Evolutionary conservation across 257 asterid genomes (phyloP).

Genomic region (Thymus mandschuricus): DNA sequence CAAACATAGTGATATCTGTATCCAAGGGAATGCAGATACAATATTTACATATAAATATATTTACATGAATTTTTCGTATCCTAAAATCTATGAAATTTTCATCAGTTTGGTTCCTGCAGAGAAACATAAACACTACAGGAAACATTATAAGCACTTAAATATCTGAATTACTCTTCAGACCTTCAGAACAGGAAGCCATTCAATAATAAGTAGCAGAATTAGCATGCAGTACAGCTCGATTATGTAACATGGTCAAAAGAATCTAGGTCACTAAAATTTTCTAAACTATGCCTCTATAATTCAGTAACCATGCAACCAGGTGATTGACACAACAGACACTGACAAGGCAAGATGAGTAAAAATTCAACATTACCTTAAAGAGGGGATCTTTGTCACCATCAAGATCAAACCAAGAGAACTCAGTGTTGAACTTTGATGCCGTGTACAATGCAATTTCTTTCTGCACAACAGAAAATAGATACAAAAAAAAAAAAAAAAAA

Average conservation of each 20-base stretch:
- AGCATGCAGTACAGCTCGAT: neutral
- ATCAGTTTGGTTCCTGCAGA: neutral
- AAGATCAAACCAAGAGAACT: slow-evolving; percentile 96
- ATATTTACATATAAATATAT: neutral
- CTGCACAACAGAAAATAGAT: slow-evolving; percentile 55
- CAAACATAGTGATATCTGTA: slow-evolving; percentile 12
- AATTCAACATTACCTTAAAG: slow-evolving; percentile 73
- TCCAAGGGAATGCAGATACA: neutral
- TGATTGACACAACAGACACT: slow-evolving; percentile 7
- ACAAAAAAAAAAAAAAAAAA: slow-evolving; percentile 11
- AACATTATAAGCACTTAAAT: too few relatives aligned
- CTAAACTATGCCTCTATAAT: neutral
- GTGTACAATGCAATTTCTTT: slow-evolving; percentile 97
- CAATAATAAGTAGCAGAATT: neutral
- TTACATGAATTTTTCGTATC: neutral
- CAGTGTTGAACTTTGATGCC: slow-evolving; percentile 95
- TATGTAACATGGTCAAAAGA: neutral
- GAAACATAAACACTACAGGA: too few relatives aligned
- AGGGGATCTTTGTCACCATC: slow-evolving; percentile 99
- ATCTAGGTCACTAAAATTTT: neutral
- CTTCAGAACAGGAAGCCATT: neutral
- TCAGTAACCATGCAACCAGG: neutral
- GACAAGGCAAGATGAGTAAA: slow-evolving; percentile 14
- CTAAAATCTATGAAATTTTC: neutral
- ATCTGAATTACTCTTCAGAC: neutral